Evolutionary conservation across 805 yeast genomes (phyloP).

Genomic region (Brettanomyces anomalus): DNA sequence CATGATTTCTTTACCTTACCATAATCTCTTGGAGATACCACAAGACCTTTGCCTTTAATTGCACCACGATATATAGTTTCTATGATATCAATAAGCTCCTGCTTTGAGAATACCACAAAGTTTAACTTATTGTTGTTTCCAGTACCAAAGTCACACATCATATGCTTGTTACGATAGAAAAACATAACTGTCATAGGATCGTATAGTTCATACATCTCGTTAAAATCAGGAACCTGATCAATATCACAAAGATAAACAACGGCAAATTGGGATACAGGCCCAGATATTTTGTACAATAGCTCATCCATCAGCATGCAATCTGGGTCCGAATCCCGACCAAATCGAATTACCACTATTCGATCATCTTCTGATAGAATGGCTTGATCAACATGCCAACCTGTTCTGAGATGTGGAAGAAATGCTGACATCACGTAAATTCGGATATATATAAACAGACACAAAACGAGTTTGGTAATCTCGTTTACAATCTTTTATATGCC

Average conservation of each 20-base stretch:
- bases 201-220: conserved; percentile 78
- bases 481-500: too few relatives aligned
- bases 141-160: conserved; percentile 98
- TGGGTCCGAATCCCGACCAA: conserved; percentile 70
- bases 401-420: conserved; percentile 67
- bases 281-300: conserved; percentile 66
- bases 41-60: conserved; percentile 84
- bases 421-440: conserved; percentile 84
- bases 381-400: conserved; percentile 98
- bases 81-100: conserved; percentile 83
- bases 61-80: conserved; percentile 92
- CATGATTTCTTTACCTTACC: conserved; percentile 23
- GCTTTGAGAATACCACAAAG: conserved; percentile 68
- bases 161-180: conserved; percentile 85
- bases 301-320: conserved; percentile 92
- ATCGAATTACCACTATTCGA: conserved; percentile 76
- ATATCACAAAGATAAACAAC: conserved; percentile 83
- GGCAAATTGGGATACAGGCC: conserved; percentile 80
- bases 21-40: conserved; percentile 71
- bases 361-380: conserved; percentile 90
- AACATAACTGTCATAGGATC: conserved; percentile 94
- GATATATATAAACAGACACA: too few relatives aligned
- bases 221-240: conserved; percentile 84
- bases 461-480: too few relatives aligned
- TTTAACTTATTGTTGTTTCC: conserved; percentile 94